These are phyloP conservation scores for Lodderomyces pseudojiufengensis DNA, from an alignment of 1,139 yeast genomes.

Conservation along the genomic window DNA sequence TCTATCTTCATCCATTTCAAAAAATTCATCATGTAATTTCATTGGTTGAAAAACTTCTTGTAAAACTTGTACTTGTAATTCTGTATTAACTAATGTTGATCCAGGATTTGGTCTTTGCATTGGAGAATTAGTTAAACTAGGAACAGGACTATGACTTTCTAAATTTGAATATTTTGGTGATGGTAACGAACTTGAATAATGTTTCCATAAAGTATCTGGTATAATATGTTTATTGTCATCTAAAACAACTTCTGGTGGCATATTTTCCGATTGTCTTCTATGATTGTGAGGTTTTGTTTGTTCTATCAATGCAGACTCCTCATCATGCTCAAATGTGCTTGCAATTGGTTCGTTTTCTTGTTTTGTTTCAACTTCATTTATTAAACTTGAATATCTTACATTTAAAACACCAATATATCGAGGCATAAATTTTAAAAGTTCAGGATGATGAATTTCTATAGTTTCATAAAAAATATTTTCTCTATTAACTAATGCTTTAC, in stretches of 20 bases:
- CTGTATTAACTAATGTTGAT: slow-evolving; percentile 36
- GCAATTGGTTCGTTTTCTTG: slow-evolving; percentile 5
- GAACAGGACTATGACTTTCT: slow-evolving; percentile 8
- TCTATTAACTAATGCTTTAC: slow-evolving; percentile 85
- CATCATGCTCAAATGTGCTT: slow-evolving; percentile 7
- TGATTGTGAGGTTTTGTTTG: background rate
- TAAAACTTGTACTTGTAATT: slow-evolving; percentile 37
- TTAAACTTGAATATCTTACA: slow-evolving; percentile 67
- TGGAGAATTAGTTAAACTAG: slow-evolving; percentile 13
- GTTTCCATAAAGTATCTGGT: slow-evolving; percentile 71
- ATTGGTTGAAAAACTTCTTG: slow-evolving; percentile 38
- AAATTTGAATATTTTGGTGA: slow-evolving; percentile 25
- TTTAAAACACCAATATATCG: slow-evolving; percentile 89
- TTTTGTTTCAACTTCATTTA: slow-evolving; percentile 23
- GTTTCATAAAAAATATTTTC: slow-evolving; percentile 92
- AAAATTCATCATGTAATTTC: slow-evolving; percentile 17
- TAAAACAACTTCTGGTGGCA: slow-evolving; percentile 72
- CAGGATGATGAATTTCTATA: slow-evolving; percentile 73
- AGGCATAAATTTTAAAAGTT: slow-evolving; percentile 82
- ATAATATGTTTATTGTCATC: slow-evolving; percentile 88
- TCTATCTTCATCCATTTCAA: slow-evolving; percentile 34
- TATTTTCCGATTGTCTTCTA: background rate
- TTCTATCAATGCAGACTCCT: background rate
- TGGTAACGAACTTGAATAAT: slow-evolving; percentile 58
- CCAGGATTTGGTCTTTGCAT: slow-evolving; percentile 19